phyloP scores from a whole-genome alignment of 1,284 basidiomycete genomes.

The Thecaphora thlaspeos region DNA sequence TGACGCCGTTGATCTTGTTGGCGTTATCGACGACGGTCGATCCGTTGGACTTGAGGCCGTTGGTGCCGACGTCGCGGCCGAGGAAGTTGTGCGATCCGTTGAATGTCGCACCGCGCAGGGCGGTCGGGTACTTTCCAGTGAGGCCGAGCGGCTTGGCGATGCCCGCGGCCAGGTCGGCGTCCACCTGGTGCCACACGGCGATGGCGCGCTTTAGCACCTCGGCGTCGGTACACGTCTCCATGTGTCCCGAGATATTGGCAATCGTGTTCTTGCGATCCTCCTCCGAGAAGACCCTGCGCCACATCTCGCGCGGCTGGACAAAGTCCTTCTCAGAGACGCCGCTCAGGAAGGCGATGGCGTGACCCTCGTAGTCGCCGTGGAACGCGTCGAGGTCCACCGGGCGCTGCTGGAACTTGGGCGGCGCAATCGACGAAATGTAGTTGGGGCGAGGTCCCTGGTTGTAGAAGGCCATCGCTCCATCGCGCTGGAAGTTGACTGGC shows the following conservation, averaged over 20 bases:
- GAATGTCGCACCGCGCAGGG: conserved; percentile 20
- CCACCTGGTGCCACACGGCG: conserved; percentile 41
- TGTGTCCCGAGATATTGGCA: conserved; percentile 35
- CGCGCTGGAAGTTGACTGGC: conserved; percentile 40
- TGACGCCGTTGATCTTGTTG: conserved; percentile 8
- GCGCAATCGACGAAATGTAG: conserved; percentile 33
- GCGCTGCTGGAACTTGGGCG: conserved; percentile 23
- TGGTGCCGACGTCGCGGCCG: conserved; percentile 14
- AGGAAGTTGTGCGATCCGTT: conserved; percentile 44
- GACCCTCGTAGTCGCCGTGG: conserved; percentile 58
- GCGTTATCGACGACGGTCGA: conserved; percentile 9
- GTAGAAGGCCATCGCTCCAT: conserved; percentile 36
- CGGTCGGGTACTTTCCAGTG: conserved; percentile 33
- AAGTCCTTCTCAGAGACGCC: conserved; percentile 72
- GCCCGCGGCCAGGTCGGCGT: conserved; percentile 24
- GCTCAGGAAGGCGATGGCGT: conserved; percentile 64
- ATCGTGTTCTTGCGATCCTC: conserved; percentile 22
- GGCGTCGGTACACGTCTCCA: conserved; percentile 26
- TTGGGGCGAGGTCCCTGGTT: conserved; percentile 44
- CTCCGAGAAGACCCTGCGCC: conserved; percentile 74
- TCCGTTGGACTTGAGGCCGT: conserved; percentile 1
- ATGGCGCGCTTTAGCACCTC: conserved; percentile 26
- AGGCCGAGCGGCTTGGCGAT: conserved; percentile 36
- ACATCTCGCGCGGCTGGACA: conserved; percentile 80
- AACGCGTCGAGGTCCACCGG: conserved; percentile 20